phyloP scores from a whole-genome alignment of 495 filamentous ascomycete species.

The Stereocaulon alpinum region DNA sequence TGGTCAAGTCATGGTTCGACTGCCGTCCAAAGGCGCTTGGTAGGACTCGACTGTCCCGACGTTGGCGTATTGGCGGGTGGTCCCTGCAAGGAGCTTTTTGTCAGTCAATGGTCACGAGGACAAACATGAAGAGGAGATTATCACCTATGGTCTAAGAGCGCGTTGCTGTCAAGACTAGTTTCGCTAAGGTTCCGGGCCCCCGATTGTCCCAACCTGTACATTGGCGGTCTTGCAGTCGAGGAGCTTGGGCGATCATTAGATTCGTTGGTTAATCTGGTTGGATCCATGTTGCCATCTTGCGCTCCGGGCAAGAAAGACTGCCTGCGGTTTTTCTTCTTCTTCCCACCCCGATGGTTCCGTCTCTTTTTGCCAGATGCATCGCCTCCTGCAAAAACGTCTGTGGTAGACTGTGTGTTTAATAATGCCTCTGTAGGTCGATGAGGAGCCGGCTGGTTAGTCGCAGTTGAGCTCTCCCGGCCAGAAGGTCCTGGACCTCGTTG shows the following conservation, averaged over 20 bases:
- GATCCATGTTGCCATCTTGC: conserved; percentile 34
- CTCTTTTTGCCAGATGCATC: conserved; percentile 26
- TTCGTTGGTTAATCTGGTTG: conserved; percentile 27
- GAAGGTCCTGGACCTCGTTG: neutral
- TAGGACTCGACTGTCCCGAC: conserved; percentile 48
- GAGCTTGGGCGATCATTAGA: conserved; percentile 23
- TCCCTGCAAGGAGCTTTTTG: conserved; percentile 37
- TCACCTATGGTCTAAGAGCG: conserved; percentile 71
- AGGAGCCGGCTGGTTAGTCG: conserved; percentile 3
- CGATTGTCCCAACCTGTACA: conserved; percentile 45
- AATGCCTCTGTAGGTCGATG: conserved; percentile 19
- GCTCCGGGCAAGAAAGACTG: conserved; percentile 51
- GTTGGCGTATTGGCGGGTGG: conserved; percentile 58
- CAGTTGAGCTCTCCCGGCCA: neutral
- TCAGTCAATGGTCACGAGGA: neutral
- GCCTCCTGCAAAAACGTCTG: conserved; percentile 14
- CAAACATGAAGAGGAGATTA: neutral
- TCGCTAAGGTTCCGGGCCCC: conserved; percentile 52
- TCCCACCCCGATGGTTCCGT: conserved; percentile 41
- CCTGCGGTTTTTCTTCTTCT: conserved; percentile 50
- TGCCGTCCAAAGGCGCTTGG: conserved; percentile 27
- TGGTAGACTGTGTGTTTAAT: conserved; percentile 18
- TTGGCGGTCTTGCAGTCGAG: conserved; percentile 30
- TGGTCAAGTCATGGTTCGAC: conserved; percentile 25
- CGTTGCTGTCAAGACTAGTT: conserved; percentile 74